phyloP scores from a whole-genome alignment of 257 asterid species.

The Solanum microdontum region DNA sequence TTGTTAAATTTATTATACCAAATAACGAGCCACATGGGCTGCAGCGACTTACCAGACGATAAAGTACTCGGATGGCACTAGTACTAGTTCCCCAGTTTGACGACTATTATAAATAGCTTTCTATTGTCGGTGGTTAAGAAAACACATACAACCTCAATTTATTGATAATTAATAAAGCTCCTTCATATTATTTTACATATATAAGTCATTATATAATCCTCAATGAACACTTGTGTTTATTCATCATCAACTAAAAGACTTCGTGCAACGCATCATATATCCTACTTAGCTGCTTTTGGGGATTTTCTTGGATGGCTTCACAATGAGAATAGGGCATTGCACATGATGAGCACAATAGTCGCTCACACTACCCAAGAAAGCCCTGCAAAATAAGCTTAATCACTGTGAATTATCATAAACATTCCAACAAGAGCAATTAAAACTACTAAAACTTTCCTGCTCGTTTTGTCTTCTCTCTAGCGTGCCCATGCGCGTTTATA shows the following conservation, averaged over 20 bases:
- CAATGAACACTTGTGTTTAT: background rate
- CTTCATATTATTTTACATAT: background rate
- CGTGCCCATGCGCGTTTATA: too few relatives aligned
- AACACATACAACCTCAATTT: background rate
- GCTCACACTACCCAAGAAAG: slow-evolving; percentile 44
- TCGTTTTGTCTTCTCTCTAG: background rate
- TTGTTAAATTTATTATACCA: too few relatives aligned
- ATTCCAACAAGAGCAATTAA: background rate
- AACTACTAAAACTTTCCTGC: background rate
- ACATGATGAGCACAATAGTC: slow-evolving; percentile 20
- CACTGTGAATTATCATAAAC: background rate
- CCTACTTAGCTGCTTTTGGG: background rate
- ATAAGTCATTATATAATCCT: background rate
- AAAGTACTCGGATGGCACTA: too few relatives aligned
- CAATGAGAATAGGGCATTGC: slow-evolving; percentile 35
- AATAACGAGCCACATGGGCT: too few relatives aligned
- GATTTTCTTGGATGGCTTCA: slow-evolving; percentile 21
- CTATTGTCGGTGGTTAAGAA: too few relatives aligned
- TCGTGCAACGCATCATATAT: background rate
- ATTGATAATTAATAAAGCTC: background rate
- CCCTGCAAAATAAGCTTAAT: slow-evolving; percentile 18
- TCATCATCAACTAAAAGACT: background rate
- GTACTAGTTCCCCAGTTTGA: too few relatives aligned
- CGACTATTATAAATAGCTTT: too few relatives aligned
- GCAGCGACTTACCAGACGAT: too few relatives aligned